phyloP scores from a whole-genome alignment of 2,329 filamentous ascomycete species.

The Epichloe scottii region DNA sequence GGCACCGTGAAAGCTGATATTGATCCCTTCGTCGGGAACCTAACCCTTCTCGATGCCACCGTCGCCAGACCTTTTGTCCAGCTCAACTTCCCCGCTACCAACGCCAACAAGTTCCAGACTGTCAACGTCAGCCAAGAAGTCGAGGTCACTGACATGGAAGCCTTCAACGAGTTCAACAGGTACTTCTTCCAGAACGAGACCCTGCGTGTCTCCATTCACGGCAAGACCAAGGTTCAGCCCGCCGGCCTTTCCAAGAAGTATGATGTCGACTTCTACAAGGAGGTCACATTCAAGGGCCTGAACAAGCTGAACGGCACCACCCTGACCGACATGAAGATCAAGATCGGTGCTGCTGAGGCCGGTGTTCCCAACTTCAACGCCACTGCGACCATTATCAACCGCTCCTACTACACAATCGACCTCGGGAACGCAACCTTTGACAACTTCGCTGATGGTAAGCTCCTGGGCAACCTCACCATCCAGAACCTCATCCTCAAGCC shows the following conservation, averaged over 20 bases:
- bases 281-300: conserved; percentile 34
- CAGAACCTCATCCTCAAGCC: conserved; percentile 45
- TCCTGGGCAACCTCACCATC: conserved; percentile 44
- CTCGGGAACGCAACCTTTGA: conserved; percentile 53
- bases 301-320: conserved; percentile 43
- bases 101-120: conserved; percentile 31
- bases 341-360: conserved; percentile 2
- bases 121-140: conserved; percentile 41
- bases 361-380: conserved; percentile 45
- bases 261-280: conserved; percentile 43
- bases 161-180: conserved; percentile 42
- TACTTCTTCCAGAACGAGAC: conserved; percentile 39
- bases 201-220: conserved; percentile 37
- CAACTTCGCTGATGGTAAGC: conserved; percentile 38
- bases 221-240: conserved; percentile 39
- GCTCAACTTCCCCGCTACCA: conserved; percentile 39
- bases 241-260: conserved; percentile 35
- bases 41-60: conserved; percentile 40
- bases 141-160: conserved; percentile 31
- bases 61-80: conserved; percentile 35
- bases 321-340: conserved; percentile 23
- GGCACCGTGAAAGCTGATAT: conserved; percentile 39
- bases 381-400: conserved; percentile 49
- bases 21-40: conserved; percentile 35
- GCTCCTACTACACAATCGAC: conserved; percentile 49